Percentiles rank a stretch among this genome's conserved stretches.
Evolutionary conservation across 176 grass and related monocot species (phyloP).

Genomic region (Carex parvula): DNA sequence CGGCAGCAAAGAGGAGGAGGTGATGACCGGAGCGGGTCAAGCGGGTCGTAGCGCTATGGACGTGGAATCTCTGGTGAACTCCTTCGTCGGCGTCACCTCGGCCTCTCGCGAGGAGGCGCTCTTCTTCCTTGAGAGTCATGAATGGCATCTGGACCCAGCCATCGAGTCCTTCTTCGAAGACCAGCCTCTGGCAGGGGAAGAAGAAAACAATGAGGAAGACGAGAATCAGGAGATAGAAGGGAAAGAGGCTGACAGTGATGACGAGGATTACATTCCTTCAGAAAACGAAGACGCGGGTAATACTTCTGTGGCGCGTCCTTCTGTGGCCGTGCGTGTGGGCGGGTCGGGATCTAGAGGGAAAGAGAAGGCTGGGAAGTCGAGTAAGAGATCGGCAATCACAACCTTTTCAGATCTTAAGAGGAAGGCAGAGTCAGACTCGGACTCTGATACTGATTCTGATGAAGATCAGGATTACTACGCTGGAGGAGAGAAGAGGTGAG

Average conservation of each 20-base stretch:
- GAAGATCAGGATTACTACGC: conserved; percentile 53
- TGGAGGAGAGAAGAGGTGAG: conserved; percentile 62
- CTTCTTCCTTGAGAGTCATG: conserved; percentile 84
- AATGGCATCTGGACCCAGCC: conserved; percentile 70
- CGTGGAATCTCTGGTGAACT: conserved; percentile 40
- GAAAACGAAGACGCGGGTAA: conserved; percentile 19
- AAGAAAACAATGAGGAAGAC: conserved; percentile 35
- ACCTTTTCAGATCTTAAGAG: conserved; percentile 51
- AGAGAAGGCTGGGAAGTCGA: conserved; percentile 22
- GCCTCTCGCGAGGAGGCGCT: conserved; percentile 56
- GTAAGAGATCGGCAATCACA: conserved; percentile 33
- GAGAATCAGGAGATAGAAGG: conserved; percentile 10
- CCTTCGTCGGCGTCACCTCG: conserved; percentile 67
- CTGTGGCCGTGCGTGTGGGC: conserved; percentile 44
- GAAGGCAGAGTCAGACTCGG: conserved; percentile 48
- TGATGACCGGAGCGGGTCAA: not conserved
- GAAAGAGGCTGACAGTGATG: conserved; percentile 25
- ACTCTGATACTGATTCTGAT: conserved; percentile 42
- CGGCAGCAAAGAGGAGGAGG: not conserved
- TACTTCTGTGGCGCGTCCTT: conserved; percentile 23
- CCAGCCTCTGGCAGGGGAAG: conserved; percentile 16
- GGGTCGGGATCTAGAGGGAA: conserved; percentile 10
- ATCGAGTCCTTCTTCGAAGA: conserved; percentile 62
- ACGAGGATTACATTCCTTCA: conserved; percentile 32
- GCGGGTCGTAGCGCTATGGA: conserved; percentile 19